Evolutionary conservation across 1,139 yeast species (phyloP).

Genomic region (Spathaspora sp.): DNA sequence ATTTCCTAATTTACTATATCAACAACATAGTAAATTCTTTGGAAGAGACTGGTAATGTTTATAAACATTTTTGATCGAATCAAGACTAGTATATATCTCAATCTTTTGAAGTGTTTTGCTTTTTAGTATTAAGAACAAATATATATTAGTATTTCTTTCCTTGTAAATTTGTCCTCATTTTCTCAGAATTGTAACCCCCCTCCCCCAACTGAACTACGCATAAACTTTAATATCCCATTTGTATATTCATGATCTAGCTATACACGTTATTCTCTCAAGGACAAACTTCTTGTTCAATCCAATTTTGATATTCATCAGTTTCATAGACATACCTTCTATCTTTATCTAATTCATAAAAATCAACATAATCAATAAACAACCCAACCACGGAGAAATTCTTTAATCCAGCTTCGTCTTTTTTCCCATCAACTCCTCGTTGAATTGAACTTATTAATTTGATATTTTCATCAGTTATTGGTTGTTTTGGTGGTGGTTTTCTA

Average conservation of each 20-base stretch:
- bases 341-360: conserved; percentile 58
- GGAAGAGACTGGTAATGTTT: no score
- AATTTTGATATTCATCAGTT: conserved; percentile 56
- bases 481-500: conserved; percentile 71
- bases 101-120: no score
- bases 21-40: no score
- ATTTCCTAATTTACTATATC: no score
- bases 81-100: no score
- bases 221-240: not conserved
- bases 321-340: conserved; percentile 57
- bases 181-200: no score
- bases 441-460: conserved; percentile 65
- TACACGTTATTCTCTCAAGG: conserved; percentile 40
- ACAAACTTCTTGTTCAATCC: conserved; percentile 79
- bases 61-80: no score
- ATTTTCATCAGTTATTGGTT: conserved; percentile 55
- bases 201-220: not conserved
- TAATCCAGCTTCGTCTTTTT: conserved; percentile 63
- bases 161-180: no score
- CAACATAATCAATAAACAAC: conserved; percentile 72
- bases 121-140: no score
- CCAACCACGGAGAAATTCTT: conserved; percentile 71
- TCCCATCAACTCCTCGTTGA: conserved; percentile 81
- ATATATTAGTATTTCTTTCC: no score
- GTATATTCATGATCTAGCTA: not conserved